Percentiles rank a stretch among this genome's conserved stretches.
phyloP scores from a whole-genome alignment of 1,284 basidiomycete species.

The Puccinia sorghi region DNA sequence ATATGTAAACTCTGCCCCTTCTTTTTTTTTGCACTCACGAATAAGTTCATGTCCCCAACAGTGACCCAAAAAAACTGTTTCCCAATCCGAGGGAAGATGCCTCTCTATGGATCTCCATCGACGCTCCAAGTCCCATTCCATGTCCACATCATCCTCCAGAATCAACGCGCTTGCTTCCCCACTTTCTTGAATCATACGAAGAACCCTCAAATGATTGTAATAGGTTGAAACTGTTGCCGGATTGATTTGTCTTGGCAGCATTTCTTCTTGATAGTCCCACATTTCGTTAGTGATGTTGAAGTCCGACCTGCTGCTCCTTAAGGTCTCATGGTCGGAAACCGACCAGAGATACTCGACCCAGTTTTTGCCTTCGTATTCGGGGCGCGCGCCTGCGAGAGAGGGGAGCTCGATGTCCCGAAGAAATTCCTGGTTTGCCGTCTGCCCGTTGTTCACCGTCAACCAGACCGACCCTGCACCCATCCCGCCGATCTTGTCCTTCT shows the following conservation, averaged over 20 bases:
- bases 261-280: conserved; percentile 53
- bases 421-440: background rate
- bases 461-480: conserved; percentile 51
- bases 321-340: conserved; percentile 48
- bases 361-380: conserved; percentile 43
- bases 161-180: conserved; percentile 63
- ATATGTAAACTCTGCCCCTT: background rate
- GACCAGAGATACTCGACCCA: conserved; percentile 51
- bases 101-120: conserved; percentile 65
- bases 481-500: conserved; percentile 51
- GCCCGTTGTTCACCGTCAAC: conserved; percentile 49
- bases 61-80: conserved; percentile 72
- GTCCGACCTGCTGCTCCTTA: conserved; percentile 48
- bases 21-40: conserved; percentile 51
- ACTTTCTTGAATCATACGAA: conserved; percentile 59
- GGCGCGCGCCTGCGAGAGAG: conserved; percentile 2
- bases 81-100: conserved; percentile 68
- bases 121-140: conserved; percentile 68
- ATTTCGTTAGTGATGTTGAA: conserved; percentile 49
- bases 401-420: conserved; percentile 31
- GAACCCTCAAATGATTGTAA: conserved; percentile 69
- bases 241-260: conserved; percentile 53
- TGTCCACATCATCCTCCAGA: conserved; percentile 76
- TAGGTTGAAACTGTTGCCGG: conserved; percentile 69
- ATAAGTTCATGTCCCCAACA: conserved; percentile 56